These are phyloP conservation scores for Colletotrichum eremochloae DNA, from an alignment of 2,329 filamentous ascomycete species.

Conservation along the genomic window DNA sequence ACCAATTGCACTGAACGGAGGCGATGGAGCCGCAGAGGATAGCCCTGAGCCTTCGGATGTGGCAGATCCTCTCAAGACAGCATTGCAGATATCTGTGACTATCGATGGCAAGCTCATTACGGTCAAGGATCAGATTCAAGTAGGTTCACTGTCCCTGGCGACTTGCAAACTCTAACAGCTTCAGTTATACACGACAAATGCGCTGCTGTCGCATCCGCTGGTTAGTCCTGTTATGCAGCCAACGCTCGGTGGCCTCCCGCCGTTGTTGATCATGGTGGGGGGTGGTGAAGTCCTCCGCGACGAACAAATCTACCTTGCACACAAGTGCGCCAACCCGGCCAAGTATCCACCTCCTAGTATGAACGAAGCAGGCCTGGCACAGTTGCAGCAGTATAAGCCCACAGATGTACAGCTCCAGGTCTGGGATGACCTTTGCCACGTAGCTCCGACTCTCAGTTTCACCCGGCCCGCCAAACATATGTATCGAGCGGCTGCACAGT, in stretches of 20 bases:
- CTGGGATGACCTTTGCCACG: constrained; percentile 96
- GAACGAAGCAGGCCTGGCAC: constrained; percentile 70
- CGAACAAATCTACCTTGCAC: constrained; percentile 94
- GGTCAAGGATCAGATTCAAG: constrained; percentile 93
- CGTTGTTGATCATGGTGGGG: constrained; percentile 86
- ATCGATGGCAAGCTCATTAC: constrained; percentile 79
- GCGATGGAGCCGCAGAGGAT: constrained; percentile 8
- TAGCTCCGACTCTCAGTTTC: constrained; percentile 92
- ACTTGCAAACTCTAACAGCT: constrained; percentile 41
- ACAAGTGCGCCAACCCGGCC: constrained; percentile 89
- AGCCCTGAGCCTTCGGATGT: neutral
- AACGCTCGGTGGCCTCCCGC: constrained; percentile 89
- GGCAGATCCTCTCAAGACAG: constrained; percentile 45
- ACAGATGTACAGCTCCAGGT: constrained; percentile 95
- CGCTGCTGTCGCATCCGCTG: constrained; percentile 85
- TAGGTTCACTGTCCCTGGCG: constrained; percentile 52
- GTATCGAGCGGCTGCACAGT: constrained; percentile 93
- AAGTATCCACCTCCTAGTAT: constrained; percentile 81
- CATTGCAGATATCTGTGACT: constrained; percentile 68
- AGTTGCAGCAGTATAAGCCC: constrained; percentile 77
- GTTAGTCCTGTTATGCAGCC: constrained; percentile 92
- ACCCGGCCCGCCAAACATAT: constrained; percentile 96
- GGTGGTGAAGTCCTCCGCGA: constrained; percentile 92
- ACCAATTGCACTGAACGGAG: constrained; percentile 45
- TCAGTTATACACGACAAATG: constrained; percentile 82